These are phyloP conservation scores for Ogataea populi-albae DNA, from an alignment of 805 yeast species.

Conservation along the genomic window DNA sequence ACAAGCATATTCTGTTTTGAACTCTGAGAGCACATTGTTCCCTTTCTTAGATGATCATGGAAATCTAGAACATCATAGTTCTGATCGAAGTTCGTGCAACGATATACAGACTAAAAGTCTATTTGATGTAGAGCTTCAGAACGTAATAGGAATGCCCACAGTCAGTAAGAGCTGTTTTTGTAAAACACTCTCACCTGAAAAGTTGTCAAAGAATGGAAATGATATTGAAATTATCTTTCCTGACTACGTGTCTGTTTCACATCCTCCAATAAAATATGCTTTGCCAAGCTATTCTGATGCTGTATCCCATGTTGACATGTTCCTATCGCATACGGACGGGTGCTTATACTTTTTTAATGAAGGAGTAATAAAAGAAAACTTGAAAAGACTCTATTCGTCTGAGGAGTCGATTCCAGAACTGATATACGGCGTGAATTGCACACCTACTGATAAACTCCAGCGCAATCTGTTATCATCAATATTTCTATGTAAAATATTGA, in stretches of 20 bases:
- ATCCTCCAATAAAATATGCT: slow-evolving; percentile 42
- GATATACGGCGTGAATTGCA: slow-evolving; percentile 1
- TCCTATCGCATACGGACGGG: slow-evolving; percentile 68
- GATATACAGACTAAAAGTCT: slow-evolving; percentile 73
- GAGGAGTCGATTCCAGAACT: slow-evolving; percentile 11
- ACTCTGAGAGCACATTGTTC: slow-evolving; percentile 34
- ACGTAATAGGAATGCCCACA: slow-evolving; percentile 18
- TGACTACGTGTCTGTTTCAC: too few species aligned
- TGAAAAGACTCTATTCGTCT: slow-evolving; percentile 52
- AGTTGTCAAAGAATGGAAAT: slow-evolving; percentile 1
- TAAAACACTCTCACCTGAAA: too few species aligned
- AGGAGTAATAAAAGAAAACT: slow-evolving; percentile 59
- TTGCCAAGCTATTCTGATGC: slow-evolving; percentile 69
- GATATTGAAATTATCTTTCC: too few species aligned
- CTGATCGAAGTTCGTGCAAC: slow-evolving; percentile 57
- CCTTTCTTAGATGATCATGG: slow-evolving; percentile 65
- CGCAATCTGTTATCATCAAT: slow-evolving; percentile 59
- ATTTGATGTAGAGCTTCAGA: slow-evolving; percentile 69
- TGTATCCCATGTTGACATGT: slow-evolving; percentile 60
- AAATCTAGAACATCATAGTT: too few species aligned
- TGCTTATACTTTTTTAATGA: slow-evolving; percentile 76
- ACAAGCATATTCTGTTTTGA: neutral
- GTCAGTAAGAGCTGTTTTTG: too few species aligned
- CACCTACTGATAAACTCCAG: slow-evolving; percentile 25
- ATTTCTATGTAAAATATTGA: slow-evolving; percentile 65